Conservation (phyloP, 225 moss, liverwort and hornwort species). For the Antitrichia curtipendula region DNA sequence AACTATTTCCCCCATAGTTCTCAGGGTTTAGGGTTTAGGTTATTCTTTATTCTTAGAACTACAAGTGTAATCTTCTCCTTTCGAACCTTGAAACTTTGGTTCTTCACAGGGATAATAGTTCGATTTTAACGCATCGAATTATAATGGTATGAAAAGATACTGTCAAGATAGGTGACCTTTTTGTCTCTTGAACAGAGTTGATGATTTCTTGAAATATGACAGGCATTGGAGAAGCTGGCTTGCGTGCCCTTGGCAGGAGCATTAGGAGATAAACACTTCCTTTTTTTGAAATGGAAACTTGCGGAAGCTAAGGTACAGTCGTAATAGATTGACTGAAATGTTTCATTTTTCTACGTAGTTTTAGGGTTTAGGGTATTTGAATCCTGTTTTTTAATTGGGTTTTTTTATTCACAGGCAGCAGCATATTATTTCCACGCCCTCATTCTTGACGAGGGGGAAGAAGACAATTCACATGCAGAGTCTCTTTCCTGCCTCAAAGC, state of each 20-base stretch:
- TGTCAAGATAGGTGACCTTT: neutral
- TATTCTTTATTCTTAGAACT: neutral
- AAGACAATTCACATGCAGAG: conserved; percentile 28
- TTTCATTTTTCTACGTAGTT: neutral
- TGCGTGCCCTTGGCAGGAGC: neutral
- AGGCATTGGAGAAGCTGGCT: conserved; percentile 17
- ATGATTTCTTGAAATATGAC: neutral
- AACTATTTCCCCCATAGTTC: neutral
- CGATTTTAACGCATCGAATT: neutral
- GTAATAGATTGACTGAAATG: no score
- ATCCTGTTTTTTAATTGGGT: no score
- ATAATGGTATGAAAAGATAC: neutral
- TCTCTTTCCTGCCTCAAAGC: conserved; percentile 29
- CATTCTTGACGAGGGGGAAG: conserved; percentile 22
- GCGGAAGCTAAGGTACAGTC: conserved; percentile 21
- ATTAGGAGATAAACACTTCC: conserved; percentile 6
- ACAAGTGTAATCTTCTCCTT: neutral
- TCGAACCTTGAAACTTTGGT: neutral
- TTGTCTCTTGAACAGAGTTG: neutral
- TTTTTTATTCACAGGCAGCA: conserved; percentile 2
- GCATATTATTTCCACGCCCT: conserved; percentile 44
- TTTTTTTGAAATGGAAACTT: conserved; percentile 31
- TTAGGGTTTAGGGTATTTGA: neutral
- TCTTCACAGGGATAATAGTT: neutral
- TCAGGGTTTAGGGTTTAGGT: neutral